These are phyloP conservation scores for Mycena galopus DNA, from an alignment of 768 basidiomycete genomes.

Conservation along the genomic window DNA sequence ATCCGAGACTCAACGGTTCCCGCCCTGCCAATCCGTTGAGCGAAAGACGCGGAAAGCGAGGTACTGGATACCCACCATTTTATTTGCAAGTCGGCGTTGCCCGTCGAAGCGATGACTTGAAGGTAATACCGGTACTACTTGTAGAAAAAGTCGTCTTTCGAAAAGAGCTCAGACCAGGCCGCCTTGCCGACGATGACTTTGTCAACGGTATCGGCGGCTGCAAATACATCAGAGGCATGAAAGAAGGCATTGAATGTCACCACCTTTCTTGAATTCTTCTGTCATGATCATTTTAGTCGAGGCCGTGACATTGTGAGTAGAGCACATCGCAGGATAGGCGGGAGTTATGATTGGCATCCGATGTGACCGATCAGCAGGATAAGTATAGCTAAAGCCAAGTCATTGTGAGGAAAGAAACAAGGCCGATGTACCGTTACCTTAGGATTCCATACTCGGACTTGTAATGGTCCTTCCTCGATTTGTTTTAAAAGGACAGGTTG, in stretches of 20 bases:
- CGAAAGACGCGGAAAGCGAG: neutral
- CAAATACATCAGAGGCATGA: conserved; percentile 20
- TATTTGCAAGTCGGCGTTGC: conserved; percentile 83
- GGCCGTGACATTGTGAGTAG: conserved; percentile 96
- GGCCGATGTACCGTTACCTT: conserved; percentile 61
- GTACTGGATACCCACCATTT: conserved; percentile 79
- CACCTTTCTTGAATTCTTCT: conserved; percentile 94
- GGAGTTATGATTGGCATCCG: conserved; percentile 99
- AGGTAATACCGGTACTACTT: conserved; percentile 98
- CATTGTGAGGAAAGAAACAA: neutral
- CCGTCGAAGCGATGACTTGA: conserved; percentile 94
- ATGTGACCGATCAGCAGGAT: conserved; percentile 93
- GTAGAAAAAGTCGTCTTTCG: conserved; percentile 96
- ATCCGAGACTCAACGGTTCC: conserved; percentile 98
- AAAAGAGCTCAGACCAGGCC: conserved; percentile 93
- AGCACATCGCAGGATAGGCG: conserved; percentile 98
- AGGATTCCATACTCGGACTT: conserved; percentile 98
- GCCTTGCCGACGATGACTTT: conserved; percentile 88
- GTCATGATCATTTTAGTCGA: conserved; percentile 98
- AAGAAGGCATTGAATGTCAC: conserved; percentile 13
- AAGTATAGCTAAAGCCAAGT: conserved; percentile 70
- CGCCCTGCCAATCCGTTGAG: conserved; percentile 55
- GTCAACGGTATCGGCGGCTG: conserved; percentile 94
- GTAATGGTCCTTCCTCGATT: conserved; percentile 94
- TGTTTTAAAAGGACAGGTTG: conserved; percentile 97